Evolutionary conservation across 2,329 filamentous ascomycete genomes (phyloP).

Genomic region (Phoma sp.): DNA sequence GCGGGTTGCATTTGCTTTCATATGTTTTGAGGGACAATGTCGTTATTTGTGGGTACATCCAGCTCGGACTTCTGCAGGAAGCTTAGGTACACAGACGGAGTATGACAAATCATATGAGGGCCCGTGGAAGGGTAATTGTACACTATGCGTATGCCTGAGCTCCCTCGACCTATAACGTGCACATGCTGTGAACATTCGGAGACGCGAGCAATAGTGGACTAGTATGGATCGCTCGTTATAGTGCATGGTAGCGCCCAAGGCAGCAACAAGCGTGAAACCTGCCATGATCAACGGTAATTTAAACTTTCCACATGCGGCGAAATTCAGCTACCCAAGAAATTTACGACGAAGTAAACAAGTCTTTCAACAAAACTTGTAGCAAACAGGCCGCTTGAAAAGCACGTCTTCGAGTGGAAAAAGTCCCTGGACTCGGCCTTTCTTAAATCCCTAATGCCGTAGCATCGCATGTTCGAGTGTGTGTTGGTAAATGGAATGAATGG

Average conservation of each 20-base stretch:
- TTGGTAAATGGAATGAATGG: too few species aligned
- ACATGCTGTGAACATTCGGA: not conserved
- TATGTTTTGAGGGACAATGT: not conserved
- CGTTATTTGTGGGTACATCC: not conserved
- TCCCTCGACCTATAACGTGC: not conserved
- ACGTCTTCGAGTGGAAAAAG: too few species aligned
- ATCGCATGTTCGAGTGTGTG: too few species aligned
- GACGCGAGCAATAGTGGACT: not conserved
- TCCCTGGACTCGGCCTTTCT: too few species aligned
- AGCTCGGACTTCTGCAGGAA: not conserved
- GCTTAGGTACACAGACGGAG: not conserved
- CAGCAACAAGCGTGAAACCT: slow-evolving; percentile 11
- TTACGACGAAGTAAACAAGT: too few species aligned
- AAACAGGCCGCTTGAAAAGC: too few species aligned
- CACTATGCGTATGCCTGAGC: not conserved
- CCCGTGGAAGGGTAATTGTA: not conserved
- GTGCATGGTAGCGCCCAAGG: not conserved
- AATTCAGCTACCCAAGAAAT: not conserved
- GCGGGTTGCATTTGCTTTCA: slow-evolving; percentile 17
- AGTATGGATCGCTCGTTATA: not conserved
- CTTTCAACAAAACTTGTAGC: too few species aligned
- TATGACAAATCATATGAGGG: not conserved
- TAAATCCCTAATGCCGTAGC: too few species aligned
- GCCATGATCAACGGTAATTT: not conserved
- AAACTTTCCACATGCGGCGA: slow-evolving; percentile 2